phyloP scores from a whole-genome alignment of 2,329 filamentous ascomycete species.

The Fusarium fracticaudum region DNA sequence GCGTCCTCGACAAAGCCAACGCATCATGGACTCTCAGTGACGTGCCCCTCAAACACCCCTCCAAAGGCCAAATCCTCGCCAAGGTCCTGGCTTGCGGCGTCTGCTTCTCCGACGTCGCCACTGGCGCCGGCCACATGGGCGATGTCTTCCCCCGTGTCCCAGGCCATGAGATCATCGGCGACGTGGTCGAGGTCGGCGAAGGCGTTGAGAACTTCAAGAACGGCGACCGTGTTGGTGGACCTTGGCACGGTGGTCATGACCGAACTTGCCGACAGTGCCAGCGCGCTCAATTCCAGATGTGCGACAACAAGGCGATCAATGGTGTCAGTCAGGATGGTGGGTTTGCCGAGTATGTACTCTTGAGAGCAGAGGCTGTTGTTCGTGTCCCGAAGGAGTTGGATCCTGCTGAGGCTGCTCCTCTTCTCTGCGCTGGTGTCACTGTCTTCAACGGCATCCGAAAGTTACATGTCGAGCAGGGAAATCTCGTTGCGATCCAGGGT shows the following conservation, averaged over 20 bases:
- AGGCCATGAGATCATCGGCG: slow-evolving; percentile 78
- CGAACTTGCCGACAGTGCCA: slow-evolving; percentile 69
- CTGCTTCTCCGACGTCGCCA: slow-evolving; percentile 69
- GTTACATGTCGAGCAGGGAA: slow-evolving; percentile 61
- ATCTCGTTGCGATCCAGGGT: slow-evolving; percentile 70
- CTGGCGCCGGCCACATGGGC: slow-evolving; percentile 61
- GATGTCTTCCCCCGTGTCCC: slow-evolving; percentile 69
- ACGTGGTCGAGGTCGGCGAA: slow-evolving; percentile 68
- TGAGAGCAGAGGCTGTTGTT: slow-evolving; percentile 69
- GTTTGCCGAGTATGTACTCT: slow-evolving; percentile 70
- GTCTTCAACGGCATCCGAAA: slow-evolving; percentile 69
- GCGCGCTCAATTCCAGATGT: slow-evolving; percentile 73
- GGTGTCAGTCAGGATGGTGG: slow-evolving; percentile 74
- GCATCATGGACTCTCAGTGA: slow-evolving; percentile 67
- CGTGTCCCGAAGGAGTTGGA: slow-evolving; percentile 63
- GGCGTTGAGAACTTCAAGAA: slow-evolving; percentile 66
- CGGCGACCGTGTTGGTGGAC: slow-evolving; percentile 71
- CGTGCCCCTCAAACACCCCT: slow-evolving; percentile 65
- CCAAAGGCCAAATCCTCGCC: slow-evolving; percentile 69
- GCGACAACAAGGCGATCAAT: slow-evolving; percentile 69
- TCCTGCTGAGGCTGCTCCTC: slow-evolving; percentile 63
- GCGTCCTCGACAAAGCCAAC: slow-evolving; percentile 64
- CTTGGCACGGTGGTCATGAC: slow-evolving; percentile 64
- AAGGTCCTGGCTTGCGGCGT: slow-evolving; percentile 79
- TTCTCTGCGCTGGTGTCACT: slow-evolving; percentile 73